Evolutionary conservation across 495 filamentous ascomycete genomes (phyloP), one percentile per base, ranked within the genome.

Genomic region (Trichoderma reesei): DNA sequence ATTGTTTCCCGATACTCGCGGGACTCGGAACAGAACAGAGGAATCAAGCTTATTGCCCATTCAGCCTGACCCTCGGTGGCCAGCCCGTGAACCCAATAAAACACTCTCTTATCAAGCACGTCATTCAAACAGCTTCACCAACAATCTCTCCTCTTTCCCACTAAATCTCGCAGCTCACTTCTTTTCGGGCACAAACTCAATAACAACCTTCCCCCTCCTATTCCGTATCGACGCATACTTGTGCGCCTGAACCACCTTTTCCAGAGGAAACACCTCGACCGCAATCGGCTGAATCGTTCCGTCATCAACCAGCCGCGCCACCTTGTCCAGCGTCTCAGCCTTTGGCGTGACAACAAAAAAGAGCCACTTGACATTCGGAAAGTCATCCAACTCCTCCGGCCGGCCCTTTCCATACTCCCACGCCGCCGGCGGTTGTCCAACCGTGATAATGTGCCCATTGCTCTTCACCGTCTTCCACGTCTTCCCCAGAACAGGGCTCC

Each of bases 331-430:
- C 39, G 82, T 76, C 38, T 66, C 64, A 33, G 79, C 70, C 63
- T 72, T 71, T 1, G 80, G 73, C 34, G 73, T 60, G 71, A 84
- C 77, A 36, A 86, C 74, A 46, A 84, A 84, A 61, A 81, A 86
- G 3, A 71, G 31, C 51, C 75, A 75, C 46, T 68, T 73, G 26
- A 85, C 74, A 18, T 66, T 68, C 6, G 66, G 66, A 18, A 65
- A 37, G 14, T 69, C 68, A 36, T 54, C 63, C 42, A 69, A 16
- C 48, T 65, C 71, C 37, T 46, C 64, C 2, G 79, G 80, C n/a
- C 69, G 69, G 37, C 60, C 68, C 60, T 67, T 63, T 46, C 51
- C 61, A 8, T 60, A 62, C 1, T 64, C 66, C 68, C 68, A 67
- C 10, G 61, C 34, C 38, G 76, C 72, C 6, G 82, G 80, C 0